A percentile compares a stretch with the other conserved stretches of the same genome.
Conservation (phyloP, 805 yeast species). For the Hanseniaspora jakobsenii region DNA sequence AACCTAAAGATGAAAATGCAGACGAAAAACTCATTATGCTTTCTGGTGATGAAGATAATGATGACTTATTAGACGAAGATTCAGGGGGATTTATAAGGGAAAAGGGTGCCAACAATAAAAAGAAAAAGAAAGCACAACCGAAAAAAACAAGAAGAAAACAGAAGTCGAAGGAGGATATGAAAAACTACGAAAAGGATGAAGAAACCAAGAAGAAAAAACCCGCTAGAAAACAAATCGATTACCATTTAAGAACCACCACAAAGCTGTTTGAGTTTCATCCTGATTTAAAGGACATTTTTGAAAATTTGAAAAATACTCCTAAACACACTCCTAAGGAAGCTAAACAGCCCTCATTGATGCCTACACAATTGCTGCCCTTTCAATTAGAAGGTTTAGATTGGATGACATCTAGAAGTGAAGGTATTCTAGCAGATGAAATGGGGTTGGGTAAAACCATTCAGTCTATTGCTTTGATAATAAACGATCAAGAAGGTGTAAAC, state of each 20-base stretch:
- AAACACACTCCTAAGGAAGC: slow-evolving; percentile 43
- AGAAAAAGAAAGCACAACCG: slow-evolving; percentile 1
- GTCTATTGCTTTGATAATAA: slow-evolving; percentile 76
- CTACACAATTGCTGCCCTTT: slow-evolving; percentile 65
- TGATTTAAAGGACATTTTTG: slow-evolving; percentile 58
- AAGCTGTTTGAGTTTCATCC: slow-evolving; percentile 69
- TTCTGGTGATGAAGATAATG: background rate
- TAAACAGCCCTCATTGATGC: slow-evolving; percentile 68
- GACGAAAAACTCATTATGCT: background rate
- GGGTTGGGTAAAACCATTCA: slow-evolving; percentile 99
- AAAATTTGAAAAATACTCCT: slow-evolving; percentile 41
- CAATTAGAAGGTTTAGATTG: slow-evolving; percentile 89
- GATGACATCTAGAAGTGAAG: slow-evolving; percentile 65
- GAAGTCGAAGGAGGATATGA: slow-evolving; percentile 8
- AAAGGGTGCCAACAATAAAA: background rate
- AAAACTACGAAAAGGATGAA: slow-evolving; percentile 6
- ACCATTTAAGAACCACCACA: slow-evolving; percentile 58
- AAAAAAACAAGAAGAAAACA: slow-evolving; percentile 8
- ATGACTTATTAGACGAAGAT: background rate
- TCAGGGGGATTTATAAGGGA: slow-evolving; percentile 10
- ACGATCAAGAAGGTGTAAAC: slow-evolving; percentile 39
- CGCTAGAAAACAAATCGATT: slow-evolving; percentile 32
- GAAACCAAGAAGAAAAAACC: slow-evolving; percentile 35
- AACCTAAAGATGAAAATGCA: slow-evolving; percentile 2
- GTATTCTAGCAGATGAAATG: slow-evolving; percentile 95